A percentile compares a stretch with the other conserved stretches of the same genome.
Evolutionary conservation across 202 grass and related monocot genomes (phyloP).

Genomic region (Setaria italica): DNA sequence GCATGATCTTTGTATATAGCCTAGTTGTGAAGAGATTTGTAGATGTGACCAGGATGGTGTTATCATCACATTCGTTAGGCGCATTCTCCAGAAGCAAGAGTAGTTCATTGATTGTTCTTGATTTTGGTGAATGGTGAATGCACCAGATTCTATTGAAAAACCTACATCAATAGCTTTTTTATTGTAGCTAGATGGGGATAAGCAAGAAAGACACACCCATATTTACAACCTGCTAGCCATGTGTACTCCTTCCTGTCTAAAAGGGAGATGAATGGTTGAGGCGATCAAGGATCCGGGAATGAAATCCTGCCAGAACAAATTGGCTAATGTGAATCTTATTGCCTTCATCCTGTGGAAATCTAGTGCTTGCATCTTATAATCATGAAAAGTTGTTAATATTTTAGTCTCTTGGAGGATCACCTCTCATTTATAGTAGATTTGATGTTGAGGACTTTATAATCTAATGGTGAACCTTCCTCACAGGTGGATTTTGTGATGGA

Average conservation of each 20-base stretch:
- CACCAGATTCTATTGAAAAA: conserved; percentile 24
- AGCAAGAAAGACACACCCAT: conserved; percentile 7
- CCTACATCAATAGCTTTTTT: conserved; percentile 2
- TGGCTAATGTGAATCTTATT: conserved; percentile 16
- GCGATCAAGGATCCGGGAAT: conserved; percentile 9
- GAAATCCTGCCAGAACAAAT: background rate
- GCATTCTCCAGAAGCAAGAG: conserved; percentile 6
- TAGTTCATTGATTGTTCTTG: background rate
- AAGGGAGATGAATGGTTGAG: background rate
- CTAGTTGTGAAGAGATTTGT: conserved; percentile 11
- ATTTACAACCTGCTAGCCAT: background rate
- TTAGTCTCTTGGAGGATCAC: conserved; percentile 4
- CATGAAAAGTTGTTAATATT: conserved; percentile 25
- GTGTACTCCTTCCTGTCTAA: background rate
- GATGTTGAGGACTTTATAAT: conserved; percentile 34
- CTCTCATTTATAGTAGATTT: conserved; percentile 29
- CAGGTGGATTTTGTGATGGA: conserved; percentile 98
- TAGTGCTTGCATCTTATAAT: conserved; percentile 1
- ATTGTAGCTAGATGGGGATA: conserved; percentile 14
- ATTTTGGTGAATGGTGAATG: background rate
- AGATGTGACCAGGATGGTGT: background rate
- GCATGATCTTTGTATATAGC: conserved; percentile 21
- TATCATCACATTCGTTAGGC: background rate
- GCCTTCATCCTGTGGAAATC: background rate
- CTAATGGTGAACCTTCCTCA: conserved; percentile 46